Evolutionary conservation across 805 yeast genomes (phyloP), one percentile per base, ranked within the genome.

Genomic region (Zygosaccharomyces siamensis): DNA sequence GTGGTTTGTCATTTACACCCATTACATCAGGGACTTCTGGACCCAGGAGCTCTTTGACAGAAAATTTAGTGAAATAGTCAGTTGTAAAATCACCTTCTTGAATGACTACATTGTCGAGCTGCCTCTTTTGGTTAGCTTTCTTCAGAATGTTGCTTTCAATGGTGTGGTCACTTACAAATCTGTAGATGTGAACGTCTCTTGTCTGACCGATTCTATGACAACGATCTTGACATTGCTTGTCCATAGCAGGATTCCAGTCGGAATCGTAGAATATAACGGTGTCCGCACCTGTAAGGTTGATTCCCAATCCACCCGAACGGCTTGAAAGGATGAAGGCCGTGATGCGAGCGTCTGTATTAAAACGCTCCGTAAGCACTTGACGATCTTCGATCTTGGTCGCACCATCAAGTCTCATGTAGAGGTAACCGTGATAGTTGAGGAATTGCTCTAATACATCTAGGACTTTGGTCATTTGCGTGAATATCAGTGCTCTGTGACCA

Each of bases 241-340:
- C 99, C 97, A 93, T 93, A 1, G 98, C 96, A 2, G 99, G 99
- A 64, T 93, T 93, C 99, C 99, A 92, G 69, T 92, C 99, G 2
- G 97, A 89, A 68, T 93, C 99, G 66, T 95, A 93, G 70, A 93
- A 95, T 6, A 93, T 89, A 39, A 93, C 99, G 0, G 99, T 93
- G 62, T 93, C 99, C 0, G 99, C 99, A 63, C 98, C 99, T 0
- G 99, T 93, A 55, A 93, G 72, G 62, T 93, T 93, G 66, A 93
- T 93, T 64, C 99, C 99, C 57, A 95, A 75, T 32, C 99, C 99
- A 67, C 99, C 99, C 2, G 99, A 93, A 69, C 99, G 80, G 2
- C 97, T 89, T 3, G 97, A 89, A 46, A 93, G 68, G 43, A 93
- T 93, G 61, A 93, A 93, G 16, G 90, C 96, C 3, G 95, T 93